A percentile compares a stretch with the other conserved stretches of the same genome.
Evolutionary conservation across 2,329 filamentous ascomycete genomes (phyloP).

Genomic region (Colletotrichum higginsianum): DNA sequence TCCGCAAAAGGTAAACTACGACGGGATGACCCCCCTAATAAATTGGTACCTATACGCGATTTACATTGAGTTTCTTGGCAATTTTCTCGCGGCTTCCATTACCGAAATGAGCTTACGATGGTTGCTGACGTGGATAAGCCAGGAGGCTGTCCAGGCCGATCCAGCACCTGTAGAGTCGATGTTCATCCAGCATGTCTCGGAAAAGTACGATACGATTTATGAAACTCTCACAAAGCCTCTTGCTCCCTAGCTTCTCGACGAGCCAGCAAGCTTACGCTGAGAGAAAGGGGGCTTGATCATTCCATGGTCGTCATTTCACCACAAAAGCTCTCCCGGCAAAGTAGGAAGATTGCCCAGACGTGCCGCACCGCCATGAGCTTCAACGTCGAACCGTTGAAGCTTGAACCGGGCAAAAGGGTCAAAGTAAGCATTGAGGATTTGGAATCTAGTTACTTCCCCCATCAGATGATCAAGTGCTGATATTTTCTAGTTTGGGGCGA

Average conservation of each 20-base stretch:
- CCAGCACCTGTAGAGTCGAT: background rate
- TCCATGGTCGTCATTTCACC: background rate
- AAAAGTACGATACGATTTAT: background rate
- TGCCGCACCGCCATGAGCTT: background rate
- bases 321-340: background rate
- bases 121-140: background rate
- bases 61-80: background rate
- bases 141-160: no score
- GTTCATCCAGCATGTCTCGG: background rate
- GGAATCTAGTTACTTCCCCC: background rate
- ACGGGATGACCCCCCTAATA: no score
- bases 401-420: background rate
- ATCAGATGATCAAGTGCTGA: slow-evolving; percentile 42
- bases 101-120: background rate
- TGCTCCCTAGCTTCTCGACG: no score
- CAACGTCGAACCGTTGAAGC: background rate
- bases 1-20: background rate
- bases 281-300: background rate
- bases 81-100: rapidly evolving
- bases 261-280: no score
- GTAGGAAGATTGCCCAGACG: slow-evolving; percentile 28
- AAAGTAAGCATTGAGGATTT: background rate
- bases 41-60: no score
- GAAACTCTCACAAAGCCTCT: background rate
- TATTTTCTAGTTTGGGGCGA: slow-evolving; percentile 56